Percentiles rank a stretch among this genome's conserved stretches.
Conservation (phyloP, 1,284 basidiomycete genomes). For the Austropuccinia psidii region DNA sequence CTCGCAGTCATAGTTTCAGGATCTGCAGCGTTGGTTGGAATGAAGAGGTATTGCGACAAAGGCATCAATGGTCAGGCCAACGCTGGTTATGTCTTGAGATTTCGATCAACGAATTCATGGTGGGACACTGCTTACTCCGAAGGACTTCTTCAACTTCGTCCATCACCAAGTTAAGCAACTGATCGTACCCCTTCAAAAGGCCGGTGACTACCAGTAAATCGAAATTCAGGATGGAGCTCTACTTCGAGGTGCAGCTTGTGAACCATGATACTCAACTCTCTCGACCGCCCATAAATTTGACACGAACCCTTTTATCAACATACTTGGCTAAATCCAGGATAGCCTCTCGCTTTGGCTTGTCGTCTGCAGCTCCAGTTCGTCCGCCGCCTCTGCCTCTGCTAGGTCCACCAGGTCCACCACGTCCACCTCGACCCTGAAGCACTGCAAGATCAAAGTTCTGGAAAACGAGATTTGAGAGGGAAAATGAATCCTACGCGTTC, state of each 20-base stretch:
- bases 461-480: conserved; percentile 63
- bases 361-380: conserved; percentile 46
- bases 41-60: not conserved
- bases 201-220: too few species aligned
- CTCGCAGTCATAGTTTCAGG: conserved; percentile 37
- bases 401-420: conserved; percentile 41
- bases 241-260: too few species aligned
- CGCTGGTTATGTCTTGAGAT: conserved; percentile 41
- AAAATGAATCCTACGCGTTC: too few species aligned
- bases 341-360: conserved; percentile 86
- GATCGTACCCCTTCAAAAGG: conserved; percentile 89
- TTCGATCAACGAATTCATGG: conserved; percentile 55
- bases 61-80: not conserved
- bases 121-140: conserved; percentile 52
- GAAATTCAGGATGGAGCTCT: conserved; percentile 34
- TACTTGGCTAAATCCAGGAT: conserved; percentile 94
- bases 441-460: conserved; percentile 57
- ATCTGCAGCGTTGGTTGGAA: conserved; percentile 37
- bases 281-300: conserved; percentile 93
- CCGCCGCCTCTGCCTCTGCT: conserved; percentile 36
- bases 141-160: conserved; percentile 76
- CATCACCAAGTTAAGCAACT: conserved; percentile 88
- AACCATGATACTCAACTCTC: conserved; percentile 60
- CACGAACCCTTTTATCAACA: conserved; percentile 79
- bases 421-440: conserved; percentile 44